phyloP scores from a whole-genome alignment of 2,329 filamentous ascomycete species.

The Ophiostoma montium region DNA sequence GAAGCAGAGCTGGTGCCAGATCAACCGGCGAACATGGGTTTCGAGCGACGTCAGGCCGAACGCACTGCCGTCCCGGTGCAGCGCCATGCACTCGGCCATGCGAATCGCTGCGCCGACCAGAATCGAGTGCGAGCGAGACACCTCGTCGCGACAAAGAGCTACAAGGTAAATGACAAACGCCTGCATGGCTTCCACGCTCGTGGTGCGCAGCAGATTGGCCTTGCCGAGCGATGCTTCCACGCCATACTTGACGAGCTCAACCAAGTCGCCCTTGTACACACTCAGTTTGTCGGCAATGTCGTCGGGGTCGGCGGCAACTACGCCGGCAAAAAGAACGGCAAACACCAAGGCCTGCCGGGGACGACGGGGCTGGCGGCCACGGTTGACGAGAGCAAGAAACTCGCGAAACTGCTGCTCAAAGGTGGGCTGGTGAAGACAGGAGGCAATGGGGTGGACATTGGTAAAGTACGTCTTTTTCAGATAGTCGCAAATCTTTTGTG shows the following conservation, averaged over 20 bases:
- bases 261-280: conserved; percentile 16
- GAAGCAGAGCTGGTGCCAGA: conserved; percentile 70
- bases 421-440: conserved; percentile 52
- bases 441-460: conserved; percentile 53
- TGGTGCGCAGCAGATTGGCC: conserved; percentile 58
- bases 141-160: conserved; percentile 53
- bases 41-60: conserved; percentile 55
- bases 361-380: conserved; percentile 27
- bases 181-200: conserved; percentile 58
- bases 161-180: conserved; percentile 60
- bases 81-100: conserved; percentile 63
- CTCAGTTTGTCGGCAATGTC: conserved; percentile 29
- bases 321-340: conserved; percentile 53
- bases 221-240: conserved; percentile 53
- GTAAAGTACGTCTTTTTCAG: conserved; percentile 54
- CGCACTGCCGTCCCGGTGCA: conserved; percentile 55
- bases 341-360: conserved; percentile 49
- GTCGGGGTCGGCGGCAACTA: conserved; percentile 39
- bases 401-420: conserved; percentile 49
- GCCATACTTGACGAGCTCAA: conserved; percentile 44
- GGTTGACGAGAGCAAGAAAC: conserved; percentile 50
- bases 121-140: conserved; percentile 60
- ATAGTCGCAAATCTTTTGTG: conserved; percentile 40
- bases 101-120: conserved; percentile 58
- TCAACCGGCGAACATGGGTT: conserved; percentile 53